phyloP scores from a whole-genome alignment of 139 green algal species.

The Tetradesmus obliquus region DNA sequence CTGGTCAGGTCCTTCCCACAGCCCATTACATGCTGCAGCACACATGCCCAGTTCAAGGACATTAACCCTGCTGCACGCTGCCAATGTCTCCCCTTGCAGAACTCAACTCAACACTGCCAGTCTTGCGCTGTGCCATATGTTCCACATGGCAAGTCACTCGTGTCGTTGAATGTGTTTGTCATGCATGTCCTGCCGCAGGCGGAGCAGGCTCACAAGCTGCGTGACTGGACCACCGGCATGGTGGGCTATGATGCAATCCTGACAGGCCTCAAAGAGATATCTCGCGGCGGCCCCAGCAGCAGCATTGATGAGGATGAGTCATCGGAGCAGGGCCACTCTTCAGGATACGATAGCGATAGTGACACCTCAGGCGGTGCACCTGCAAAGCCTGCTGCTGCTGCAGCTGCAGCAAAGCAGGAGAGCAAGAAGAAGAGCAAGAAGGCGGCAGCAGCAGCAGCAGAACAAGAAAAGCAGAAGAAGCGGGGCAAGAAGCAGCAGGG shows the following conservation, averaged over 20 bases:
- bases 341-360: conserved; percentile 51
- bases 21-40: too few relatives aligned
- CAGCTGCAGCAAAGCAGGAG: not conserved
- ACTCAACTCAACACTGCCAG: too few relatives aligned
- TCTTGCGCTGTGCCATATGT: too few relatives aligned
- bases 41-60: too few relatives aligned
- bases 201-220: conserved; percentile 55
- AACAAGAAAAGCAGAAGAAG: conserved; percentile 2
- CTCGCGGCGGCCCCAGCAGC: not conserved
- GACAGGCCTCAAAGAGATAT: conserved; percentile 75
- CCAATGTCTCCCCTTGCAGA: too few relatives aligned
- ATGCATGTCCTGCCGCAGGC: conserved; percentile 47
- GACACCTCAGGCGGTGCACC: conserved; percentile 38
- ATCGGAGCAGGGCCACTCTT: not conserved
- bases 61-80: too few relatives aligned
- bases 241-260: conserved; percentile 79
- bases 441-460: conserved; percentile 14
- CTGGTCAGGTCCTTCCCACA: too few relatives aligned
- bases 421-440: conserved; percentile 19
- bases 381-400: conserved; percentile 6
- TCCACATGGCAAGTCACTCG: too few relatives aligned
- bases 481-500: not conserved
- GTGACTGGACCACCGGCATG: conserved; percentile 84
- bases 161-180: too few relatives aligned
- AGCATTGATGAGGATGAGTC: not conserved